phyloP scores from a whole-genome alignment of 148 eudicot species.

The Camellia japonica region DNA sequence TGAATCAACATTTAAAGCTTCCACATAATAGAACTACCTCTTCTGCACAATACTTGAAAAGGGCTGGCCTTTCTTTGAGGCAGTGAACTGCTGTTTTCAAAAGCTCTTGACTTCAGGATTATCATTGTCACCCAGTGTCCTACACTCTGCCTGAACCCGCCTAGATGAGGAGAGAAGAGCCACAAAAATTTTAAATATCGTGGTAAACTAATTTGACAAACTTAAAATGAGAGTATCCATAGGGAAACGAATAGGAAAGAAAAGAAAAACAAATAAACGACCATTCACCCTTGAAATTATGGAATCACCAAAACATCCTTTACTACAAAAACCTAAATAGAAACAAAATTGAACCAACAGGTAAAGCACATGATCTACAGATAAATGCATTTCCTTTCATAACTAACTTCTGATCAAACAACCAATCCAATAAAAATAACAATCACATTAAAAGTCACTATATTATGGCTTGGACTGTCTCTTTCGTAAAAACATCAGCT shows the following conservation, averaged over 20 bases:
- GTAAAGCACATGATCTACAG: too few species aligned
- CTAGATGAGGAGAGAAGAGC: slow-evolving; percentile 34
- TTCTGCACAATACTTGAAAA: slow-evolving; percentile 96
- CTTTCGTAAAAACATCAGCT: too few species aligned
- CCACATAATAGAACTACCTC: slow-evolving; percentile 52
- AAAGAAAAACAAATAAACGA: background rate
- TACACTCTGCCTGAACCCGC: slow-evolving; percentile 97
- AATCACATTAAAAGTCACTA: too few species aligned
- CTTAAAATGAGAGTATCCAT: background rate
- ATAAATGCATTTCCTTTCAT: too few species aligned
- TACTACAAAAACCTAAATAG: too few species aligned
- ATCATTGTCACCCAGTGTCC: slow-evolving; percentile 87
- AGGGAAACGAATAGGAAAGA: background rate
- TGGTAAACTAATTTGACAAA: background rate
- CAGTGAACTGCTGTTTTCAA: slow-evolving; percentile 88
- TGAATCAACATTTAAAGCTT: slow-evolving; percentile 10
- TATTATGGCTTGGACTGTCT: too few species aligned
- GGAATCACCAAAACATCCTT: too few species aligned
- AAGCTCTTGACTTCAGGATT: slow-evolving; percentile 96
- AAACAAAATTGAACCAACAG: too few species aligned
- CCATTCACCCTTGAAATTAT: too few species aligned
- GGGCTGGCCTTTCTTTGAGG: slow-evolving; percentile 97
- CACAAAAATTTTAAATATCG: background rate
- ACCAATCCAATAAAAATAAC: too few species aligned
- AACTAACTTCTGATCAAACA: too few species aligned